Percentiles rank a stretch among this genome's conserved stretches.
Evolutionary conservation across 805 yeast genomes (phyloP).

Genomic region (Wickerhamomyces bovis): DNA sequence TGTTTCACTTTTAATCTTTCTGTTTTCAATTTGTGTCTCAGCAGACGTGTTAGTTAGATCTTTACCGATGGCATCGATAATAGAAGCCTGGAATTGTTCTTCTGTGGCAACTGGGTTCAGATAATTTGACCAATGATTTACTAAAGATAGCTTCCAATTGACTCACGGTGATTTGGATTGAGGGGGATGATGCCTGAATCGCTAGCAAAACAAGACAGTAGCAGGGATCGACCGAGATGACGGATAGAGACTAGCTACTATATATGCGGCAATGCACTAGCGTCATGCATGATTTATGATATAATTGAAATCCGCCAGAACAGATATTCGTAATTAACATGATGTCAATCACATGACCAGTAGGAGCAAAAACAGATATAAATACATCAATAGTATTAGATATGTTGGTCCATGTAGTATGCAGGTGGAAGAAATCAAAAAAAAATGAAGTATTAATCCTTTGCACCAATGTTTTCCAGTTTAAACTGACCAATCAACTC

Average conservation of each 20-base stretch:
- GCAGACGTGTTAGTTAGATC: constrained; percentile 46
- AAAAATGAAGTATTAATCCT: background rate
- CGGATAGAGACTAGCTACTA: no score
- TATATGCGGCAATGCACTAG: no score
- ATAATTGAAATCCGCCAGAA: no score
- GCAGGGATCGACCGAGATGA: no score
- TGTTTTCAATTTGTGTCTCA: constrained; percentile 63
- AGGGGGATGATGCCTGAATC: no score
- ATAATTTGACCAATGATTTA: constrained; percentile 83
- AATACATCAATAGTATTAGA: background rate
- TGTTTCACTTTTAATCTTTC: constrained; percentile 74
- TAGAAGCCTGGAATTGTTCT: constrained; percentile 91
- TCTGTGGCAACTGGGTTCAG: constrained; percentile 79
- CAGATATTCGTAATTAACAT: no score
- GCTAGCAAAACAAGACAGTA: no score
- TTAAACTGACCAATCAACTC: constrained; percentile 28
- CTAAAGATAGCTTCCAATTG: constrained; percentile 97
- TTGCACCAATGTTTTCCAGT: constrained; percentile 17
- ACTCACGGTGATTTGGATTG: constrained; percentile 95
- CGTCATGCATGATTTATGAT: no score
- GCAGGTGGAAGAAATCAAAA: background rate
- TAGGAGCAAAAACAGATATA: no score
- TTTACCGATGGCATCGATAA: constrained; percentile 83
- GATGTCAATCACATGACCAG: no score
- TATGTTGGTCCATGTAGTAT: no score